Percentiles rank a stretch among this genome's conserved stretches.
phyloP scores from a whole-genome alignment of 1,284 basidiomycete species.

The Phlebopus sp. region DNA sequence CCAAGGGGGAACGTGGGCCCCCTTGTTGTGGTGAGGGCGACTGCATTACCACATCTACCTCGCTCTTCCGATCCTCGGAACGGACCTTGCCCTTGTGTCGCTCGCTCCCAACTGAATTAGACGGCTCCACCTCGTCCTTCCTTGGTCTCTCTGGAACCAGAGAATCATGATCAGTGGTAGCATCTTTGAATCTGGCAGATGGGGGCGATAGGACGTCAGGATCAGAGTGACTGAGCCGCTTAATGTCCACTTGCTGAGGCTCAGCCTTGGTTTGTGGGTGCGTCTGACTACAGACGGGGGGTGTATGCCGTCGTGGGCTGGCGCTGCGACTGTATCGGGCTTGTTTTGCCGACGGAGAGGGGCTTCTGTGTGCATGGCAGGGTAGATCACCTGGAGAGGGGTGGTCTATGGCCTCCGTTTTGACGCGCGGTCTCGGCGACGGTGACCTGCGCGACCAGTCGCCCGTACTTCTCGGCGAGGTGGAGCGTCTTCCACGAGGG shows the following conservation, averaged over 20 bases:
- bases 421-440: constrained; percentile 19
- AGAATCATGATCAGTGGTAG: constrained; percentile 1
- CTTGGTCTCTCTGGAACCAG: constrained; percentile 2
- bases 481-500: constrained; percentile 21
- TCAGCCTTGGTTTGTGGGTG: constrained; percentile 5
- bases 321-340: constrained; percentile 13
- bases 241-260: constrained; percentile 3
- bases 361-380: constrained; percentile 8
- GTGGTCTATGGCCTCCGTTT: constrained; percentile 14
- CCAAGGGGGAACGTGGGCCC: constrained; percentile 8
- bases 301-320: constrained; percentile 11
- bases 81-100: constrained; percentile 16
- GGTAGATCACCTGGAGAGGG: constrained; percentile 11
- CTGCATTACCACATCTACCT: constrained; percentile 9
- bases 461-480: constrained; percentile 21
- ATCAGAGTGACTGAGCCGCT: constrained; percentile 1
- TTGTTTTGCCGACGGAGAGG: constrained; percentile 9
- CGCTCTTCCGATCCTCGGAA: constrained; percentile 15
- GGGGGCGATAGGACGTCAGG: constrained; percentile 1
- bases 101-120: not conserved
- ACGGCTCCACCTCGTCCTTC: constrained; percentile 10
- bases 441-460: constrained; percentile 23
- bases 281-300: constrained; percentile 11
- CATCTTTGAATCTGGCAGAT: constrained; percentile 5
- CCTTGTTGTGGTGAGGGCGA: constrained; percentile 1